Base-by-base conservation (phyloP, 805 yeast genomes). In the Wickerhamomyces strasburgensis region DNA sequence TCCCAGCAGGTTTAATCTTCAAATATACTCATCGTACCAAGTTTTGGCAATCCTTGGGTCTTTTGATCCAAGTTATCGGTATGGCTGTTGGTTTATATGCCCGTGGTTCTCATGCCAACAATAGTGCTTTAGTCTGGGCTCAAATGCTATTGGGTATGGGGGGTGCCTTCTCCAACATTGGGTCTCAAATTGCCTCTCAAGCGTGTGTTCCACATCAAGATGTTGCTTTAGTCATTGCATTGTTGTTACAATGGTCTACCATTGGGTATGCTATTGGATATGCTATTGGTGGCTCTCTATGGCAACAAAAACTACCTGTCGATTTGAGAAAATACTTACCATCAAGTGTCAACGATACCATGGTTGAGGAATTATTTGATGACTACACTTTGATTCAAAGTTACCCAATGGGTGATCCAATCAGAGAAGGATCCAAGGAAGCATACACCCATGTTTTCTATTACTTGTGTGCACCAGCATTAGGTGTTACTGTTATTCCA, bases 141-240 rank as follows among this genome's bases (percentile, higher is more conserved):
- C 64, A 57, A 36, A 48, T 63, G 16, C 46, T 64, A 25, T 46
- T 57, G 31, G 61, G 67, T 38, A 51, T 62, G 34, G 69, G 63
- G 26, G 70, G 65, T 40, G 65, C 68, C 26, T 51, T 55, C 27
- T 46, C 58, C n/a, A 58, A 50, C 19, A 44, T 62, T 35, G 64
- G 61, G 24, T 46, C 64, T 9, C 51, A 48, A 33, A 54, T 62
- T 24, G 62, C 67, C 6, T 51, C 59, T 2, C 65, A 62, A 46
- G 67, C 67, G 6, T 57, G 66, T 8, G 67, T 65, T 15, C 64
- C 64, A 33, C 61, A 58, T 42, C 62, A 62, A 34, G 67, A 62
- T 49, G 52, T 62, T 40, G 61, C 70, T 14, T 48, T 58, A 42
- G 57, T 58, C 37, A 59, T 66, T 28, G 54, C 68, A 1, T 35